Evolutionary conservation across 306 rosid genomes (phyloP).

Genomic region (Prunus davidiana): DNA sequence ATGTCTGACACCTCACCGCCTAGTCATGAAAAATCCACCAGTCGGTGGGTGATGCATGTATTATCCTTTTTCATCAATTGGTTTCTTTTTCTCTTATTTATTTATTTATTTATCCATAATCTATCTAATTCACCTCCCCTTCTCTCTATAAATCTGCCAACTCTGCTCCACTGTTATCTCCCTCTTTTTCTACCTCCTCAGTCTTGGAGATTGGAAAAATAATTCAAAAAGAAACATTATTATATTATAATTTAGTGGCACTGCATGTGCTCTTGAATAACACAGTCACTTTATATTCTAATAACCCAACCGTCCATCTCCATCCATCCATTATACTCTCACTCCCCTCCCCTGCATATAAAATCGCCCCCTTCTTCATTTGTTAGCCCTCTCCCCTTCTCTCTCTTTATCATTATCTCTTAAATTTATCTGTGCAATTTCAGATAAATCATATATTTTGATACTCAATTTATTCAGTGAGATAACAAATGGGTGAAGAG

Average conservation of each 20-base stretch:
- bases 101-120: background rate
- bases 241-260: slow-evolving; percentile 43
- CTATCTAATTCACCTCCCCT: slow-evolving; percentile 19
- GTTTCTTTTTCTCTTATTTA: background rate
- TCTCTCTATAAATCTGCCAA: slow-evolving; percentile 56
- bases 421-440: slow-evolving; percentile 12
- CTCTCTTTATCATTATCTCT: background rate
- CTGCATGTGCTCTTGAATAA: slow-evolving; percentile 73
- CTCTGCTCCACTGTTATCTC: slow-evolving; percentile 41
- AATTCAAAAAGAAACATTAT: slow-evolving; percentile 35
- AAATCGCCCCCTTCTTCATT: slow-evolving; percentile 9
- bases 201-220: slow-evolving; percentile 37
- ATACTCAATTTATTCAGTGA: slow-evolving; percentile 3
- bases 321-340: slow-evolving; percentile 33
- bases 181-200: slow-evolving; percentile 17
- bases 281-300: slow-evolving; percentile 35
- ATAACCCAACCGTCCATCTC: slow-evolving; percentile 33
- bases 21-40: slow-evolving; percentile 27
- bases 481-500: slow-evolving; percentile 65
- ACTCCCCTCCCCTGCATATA: slow-evolving; percentile 28
- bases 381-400: slow-evolving; percentile 5
- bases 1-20: slow-evolving; percentile 54
- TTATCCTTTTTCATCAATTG: slow-evolving; percentile 13
- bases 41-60: slow-evolving; percentile 43
- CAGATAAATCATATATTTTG: background rate